Evolutionary conservation across 768 basidiomycete species (phyloP), one percentile per base, ranked within the genome.

Genomic region (Calocybe cyanea): DNA sequence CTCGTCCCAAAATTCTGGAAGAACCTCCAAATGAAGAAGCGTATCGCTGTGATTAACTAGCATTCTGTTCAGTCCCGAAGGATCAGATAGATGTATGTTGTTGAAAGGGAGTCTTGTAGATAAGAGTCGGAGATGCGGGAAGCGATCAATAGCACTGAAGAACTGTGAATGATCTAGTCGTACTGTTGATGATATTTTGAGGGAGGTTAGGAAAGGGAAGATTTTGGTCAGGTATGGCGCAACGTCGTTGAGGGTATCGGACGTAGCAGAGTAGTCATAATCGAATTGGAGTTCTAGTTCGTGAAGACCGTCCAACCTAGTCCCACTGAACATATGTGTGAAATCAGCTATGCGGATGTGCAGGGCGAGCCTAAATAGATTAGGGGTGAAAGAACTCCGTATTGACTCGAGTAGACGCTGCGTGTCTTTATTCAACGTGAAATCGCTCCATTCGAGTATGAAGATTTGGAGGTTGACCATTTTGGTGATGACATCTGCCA

Each of bases 261-360:
- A 11, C 15, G 41, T 24, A 15, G 41, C 19, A 23, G 32, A 43
- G 34, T 30, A 31, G 34, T 43, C 41, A 8, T 20, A 15, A 15
- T 34, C 41, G n/a, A 43, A 43, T 7, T 30, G 30, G 32, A 43
- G 41, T 24, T 43, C 41, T 14, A 43, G 19, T 7, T 43, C 41
- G 3, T 43, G 30, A 31, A 43, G 41, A 8, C 32, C 41, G 21
- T 19, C 7, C 21, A 43, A n/a, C 41, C 17, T 43, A 9, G 20
- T 20, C 9, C 41, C 41, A 9, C 30, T 14, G 2, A 43, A 7
- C 41, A 23, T 34, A n/a, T 31, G 15, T 20, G 15, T 9, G 30
- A 34, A 19, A 19, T 43, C 31, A 11, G 31, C 2, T 13, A 43
- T 19, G 2, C 20, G 30, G 14, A 13, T 20, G 19, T 43, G 41